A percentile compares a stretch with the other conserved stretches of the same genome.
Conservation (phyloP, 257 asterid species). For the Lantana camara region DNA sequence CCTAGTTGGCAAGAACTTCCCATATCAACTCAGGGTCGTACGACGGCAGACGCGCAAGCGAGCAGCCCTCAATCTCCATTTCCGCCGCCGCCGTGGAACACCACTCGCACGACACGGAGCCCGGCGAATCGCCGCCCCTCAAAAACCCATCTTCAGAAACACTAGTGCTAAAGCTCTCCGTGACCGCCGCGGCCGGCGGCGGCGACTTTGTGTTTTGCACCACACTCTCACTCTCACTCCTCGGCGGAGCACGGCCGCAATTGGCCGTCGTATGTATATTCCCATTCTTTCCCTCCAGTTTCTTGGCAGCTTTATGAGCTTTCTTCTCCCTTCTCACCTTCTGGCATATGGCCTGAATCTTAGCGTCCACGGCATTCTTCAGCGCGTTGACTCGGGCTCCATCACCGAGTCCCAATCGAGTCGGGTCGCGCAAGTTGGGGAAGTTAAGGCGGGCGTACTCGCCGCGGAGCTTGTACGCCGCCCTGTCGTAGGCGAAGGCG, state of each 20-base stretch:
- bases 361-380: conserved; percentile 82
- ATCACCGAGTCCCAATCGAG: conserved; percentile 61
- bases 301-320: conserved; percentile 39
- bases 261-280: background rate
- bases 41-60: conserved; percentile 85
- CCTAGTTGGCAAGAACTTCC: conserved; percentile 88
- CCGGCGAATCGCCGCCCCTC: conserved; percentile 50
- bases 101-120: conserved; percentile 43
- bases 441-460: conserved; percentile 89
- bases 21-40: conserved; percentile 90
- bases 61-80: conserved; percentile 53
- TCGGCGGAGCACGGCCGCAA: too few relatives aligned
- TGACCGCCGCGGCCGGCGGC: conserved; percentile 31
- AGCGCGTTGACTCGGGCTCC: conserved; percentile 48
- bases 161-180: conserved; percentile 37
- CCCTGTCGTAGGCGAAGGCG: conserved; percentile 91
- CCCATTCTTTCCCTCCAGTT: background rate
- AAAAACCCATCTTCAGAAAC: conserved; percentile 58
- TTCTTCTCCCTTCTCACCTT: conserved; percentile 65
- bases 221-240: conserved; percentile 9
- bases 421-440: conserved; percentile 69
- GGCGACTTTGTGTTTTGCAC: conserved; percentile 34
- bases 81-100: conserved; percentile 38
- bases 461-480: conserved; percentile 95
- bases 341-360: conserved; percentile 78